These are phyloP conservation scores for Paraphaeosphaeria minitans DNA, from an alignment of 2,329 filamentous ascomycete species.

Conservation along the genomic window DNA sequence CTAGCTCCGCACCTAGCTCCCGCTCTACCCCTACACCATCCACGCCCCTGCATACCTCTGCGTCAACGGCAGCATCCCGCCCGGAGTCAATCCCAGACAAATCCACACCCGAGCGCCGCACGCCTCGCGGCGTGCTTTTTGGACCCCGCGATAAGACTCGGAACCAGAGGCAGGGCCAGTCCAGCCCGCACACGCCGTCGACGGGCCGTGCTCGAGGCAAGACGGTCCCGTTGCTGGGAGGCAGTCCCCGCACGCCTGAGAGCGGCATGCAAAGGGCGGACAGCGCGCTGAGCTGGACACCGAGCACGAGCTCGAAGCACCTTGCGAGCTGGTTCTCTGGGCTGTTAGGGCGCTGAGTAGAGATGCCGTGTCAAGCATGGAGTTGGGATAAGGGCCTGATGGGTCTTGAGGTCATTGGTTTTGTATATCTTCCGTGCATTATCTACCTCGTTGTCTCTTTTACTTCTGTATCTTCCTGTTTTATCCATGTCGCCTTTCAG, in stretches of 20 bases:
- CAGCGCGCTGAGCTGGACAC: slow-evolving; percentile 31
- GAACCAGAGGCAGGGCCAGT: slow-evolving; percentile 7
- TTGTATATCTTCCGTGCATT: neutral
- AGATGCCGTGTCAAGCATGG: too few species aligned
- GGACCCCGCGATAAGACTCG: slow-evolving; percentile 12
- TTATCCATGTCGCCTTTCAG: neutral
- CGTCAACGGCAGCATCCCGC: slow-evolving; percentile 4
- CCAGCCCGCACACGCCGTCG: slow-evolving; percentile 22
- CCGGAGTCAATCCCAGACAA: slow-evolving; percentile 7
- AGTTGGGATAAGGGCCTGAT: too few species aligned
- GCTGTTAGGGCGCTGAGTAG: slow-evolving; percentile 29
- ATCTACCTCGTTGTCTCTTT: neutral
- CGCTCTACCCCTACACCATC: slow-evolving; percentile 10
- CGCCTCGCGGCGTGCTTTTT: slow-evolving; percentile 17
- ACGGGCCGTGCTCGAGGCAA: slow-evolving; percentile 24
- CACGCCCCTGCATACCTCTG: neutral
- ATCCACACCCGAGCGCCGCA: slow-evolving; percentile 11
- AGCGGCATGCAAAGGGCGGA: slow-evolving; percentile 18
- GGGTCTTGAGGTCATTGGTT: neutral
- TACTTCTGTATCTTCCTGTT: neutral
- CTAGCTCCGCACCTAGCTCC: slow-evolving; percentile 1
- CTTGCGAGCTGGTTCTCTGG: slow-evolving; percentile 42
- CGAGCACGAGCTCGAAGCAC: slow-evolving; percentile 34
- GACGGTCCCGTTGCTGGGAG: slow-evolving; percentile 16
- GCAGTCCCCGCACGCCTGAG: slow-evolving; percentile 15